Evolutionary conservation across 2,329 filamentous ascomycete genomes (phyloP).

Genomic region (Phialemonium atrogriseum): DNA sequence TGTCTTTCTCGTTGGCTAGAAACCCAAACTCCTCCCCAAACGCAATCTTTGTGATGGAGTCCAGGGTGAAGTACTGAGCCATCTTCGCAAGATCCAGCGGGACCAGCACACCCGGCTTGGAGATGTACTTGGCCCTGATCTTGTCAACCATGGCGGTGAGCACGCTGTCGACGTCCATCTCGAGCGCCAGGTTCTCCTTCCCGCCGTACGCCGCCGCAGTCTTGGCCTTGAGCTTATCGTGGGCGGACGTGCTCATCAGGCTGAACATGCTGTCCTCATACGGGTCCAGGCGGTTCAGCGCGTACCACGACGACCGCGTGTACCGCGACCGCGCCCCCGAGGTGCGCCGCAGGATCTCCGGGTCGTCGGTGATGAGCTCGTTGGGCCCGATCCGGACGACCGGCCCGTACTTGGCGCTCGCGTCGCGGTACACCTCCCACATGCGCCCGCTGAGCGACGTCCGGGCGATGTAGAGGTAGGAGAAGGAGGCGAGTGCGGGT

Average conservation of each 20-base stretch:
- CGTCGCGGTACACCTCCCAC: conserved; percentile 12
- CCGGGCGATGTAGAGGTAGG: conserved; percentile 22
- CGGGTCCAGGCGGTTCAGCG: conserved; percentile 32
- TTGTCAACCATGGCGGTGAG: conserved; percentile 32
- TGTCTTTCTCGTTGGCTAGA: conserved; percentile 31
- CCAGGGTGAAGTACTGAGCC: conserved; percentile 40
- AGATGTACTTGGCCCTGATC: conserved; percentile 27
- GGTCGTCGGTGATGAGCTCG: conserved; percentile 19
- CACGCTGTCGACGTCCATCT: conserved; percentile 35
- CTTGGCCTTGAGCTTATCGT: conserved; percentile 32
- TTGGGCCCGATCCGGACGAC: conserved; percentile 22
- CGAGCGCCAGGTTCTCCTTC: conserved; percentile 35
- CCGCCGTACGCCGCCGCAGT: conserved; percentile 32
- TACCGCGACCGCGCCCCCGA: conserved; percentile 12
- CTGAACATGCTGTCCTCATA: conserved; percentile 36
- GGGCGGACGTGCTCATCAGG: conserved; percentile 31
- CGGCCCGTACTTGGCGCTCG: conserved; percentile 15
- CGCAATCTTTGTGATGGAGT: conserved; percentile 40
- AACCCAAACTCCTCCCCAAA: conserved; percentile 41
- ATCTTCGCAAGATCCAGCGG: conserved; percentile 35
- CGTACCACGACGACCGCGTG: conserved; percentile 23
- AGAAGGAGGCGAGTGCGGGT: conserved; percentile 20
- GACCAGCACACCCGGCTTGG: too few species aligned
- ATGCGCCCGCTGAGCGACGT: conserved; percentile 13
- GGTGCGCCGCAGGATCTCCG: conserved; percentile 14